These are phyloP conservation scores for Suillus hirtellus DNA, from an alignment of 768 basidiomycete species.

Conservation along the genomic window DNA sequence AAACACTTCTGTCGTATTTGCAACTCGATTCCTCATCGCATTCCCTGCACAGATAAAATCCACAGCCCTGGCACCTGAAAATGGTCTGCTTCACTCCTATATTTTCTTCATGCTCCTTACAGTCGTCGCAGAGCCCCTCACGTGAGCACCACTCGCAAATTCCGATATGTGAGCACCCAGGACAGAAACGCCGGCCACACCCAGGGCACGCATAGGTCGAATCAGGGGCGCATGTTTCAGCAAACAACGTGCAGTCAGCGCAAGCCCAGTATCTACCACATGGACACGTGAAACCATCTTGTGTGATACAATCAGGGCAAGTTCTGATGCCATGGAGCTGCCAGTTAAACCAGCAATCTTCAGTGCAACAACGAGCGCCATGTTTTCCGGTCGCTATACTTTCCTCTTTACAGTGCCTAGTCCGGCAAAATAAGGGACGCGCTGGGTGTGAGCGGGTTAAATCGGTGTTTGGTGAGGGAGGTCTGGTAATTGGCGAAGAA, in stretches of 20 bases:
- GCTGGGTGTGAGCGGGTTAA: constrained; percentile 5
- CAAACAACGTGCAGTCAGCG: too few relatives aligned
- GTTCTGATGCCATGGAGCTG: not conserved
- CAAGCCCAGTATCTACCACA: not conserved
- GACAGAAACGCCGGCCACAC: not conserved
- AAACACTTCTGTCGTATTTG: not conserved
- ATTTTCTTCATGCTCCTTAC: not conserved
- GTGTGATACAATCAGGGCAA: constrained; percentile 9
- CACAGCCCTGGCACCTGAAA: not conserved
- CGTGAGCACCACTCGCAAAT: not conserved
- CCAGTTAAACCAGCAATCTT: not conserved
- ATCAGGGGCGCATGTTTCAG: too few relatives aligned
- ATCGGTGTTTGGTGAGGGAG: not conserved
- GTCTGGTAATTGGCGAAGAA: not conserved
- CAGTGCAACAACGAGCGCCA: not conserved
- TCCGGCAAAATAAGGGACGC: not conserved
- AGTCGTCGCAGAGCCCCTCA: constrained; percentile 3
- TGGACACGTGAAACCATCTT: not conserved
- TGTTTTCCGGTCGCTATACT: not conserved
- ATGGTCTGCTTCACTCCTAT: not conserved
- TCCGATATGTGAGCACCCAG: not conserved
- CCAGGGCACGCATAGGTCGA: not conserved
- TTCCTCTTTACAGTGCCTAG: not conserved
- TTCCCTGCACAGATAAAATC: not conserved
- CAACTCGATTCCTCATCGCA: not conserved